phyloP scores from a whole-genome alignment of 2,329 filamentous ascomycete genomes.

The Colletotrichum orchidophilum region DNA sequence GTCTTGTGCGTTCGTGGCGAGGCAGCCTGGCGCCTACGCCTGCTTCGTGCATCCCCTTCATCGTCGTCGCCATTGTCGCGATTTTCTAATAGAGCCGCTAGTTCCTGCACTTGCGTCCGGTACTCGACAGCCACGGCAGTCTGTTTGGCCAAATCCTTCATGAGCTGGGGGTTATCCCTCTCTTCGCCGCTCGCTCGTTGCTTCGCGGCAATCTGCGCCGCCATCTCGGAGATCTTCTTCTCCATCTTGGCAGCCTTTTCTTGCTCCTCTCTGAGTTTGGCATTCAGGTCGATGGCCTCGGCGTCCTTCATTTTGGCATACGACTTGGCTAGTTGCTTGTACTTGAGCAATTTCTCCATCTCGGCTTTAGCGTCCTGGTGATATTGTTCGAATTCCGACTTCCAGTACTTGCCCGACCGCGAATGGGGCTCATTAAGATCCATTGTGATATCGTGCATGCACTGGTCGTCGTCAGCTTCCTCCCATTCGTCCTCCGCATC shows the following conservation, averaged over 20 bases:
- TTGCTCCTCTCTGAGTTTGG: slow-evolving; percentile 74
- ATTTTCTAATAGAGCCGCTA: slow-evolving; percentile 61
- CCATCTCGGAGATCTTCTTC: slow-evolving; percentile 67
- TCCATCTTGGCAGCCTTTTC: slow-evolving; percentile 73
- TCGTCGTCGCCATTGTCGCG: slow-evolving; percentile 47
- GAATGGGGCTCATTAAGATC: slow-evolving; percentile 80
- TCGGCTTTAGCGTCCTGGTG: slow-evolving; percentile 76
- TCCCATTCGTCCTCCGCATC: slow-evolving; percentile 62
- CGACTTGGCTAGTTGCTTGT: slow-evolving; percentile 82
- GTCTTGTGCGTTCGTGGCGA: slow-evolving; percentile 62
- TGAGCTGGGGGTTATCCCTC: slow-evolving; percentile 56
- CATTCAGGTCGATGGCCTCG: slow-evolving; percentile 72
- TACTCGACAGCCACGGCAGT: slow-evolving; percentile 67
- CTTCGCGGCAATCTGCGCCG: slow-evolving; percentile 60
- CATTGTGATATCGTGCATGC: slow-evolving; percentile 70
- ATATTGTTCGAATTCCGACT: slow-evolving; percentile 79
- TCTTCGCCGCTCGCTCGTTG: slow-evolving; percentile 47
- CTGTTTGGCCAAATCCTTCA: slow-evolving; percentile 65
- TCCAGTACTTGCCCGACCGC: slow-evolving; percentile 82
- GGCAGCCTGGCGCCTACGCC: slow-evolving; percentile 48
- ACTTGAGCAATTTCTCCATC: slow-evolving; percentile 80
- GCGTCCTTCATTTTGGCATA: slow-evolving; percentile 82
- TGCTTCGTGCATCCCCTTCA: slow-evolving; percentile 41
- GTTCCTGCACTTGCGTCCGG: slow-evolving; percentile 66
- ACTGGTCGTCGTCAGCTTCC: slow-evolving; percentile 50